Base-by-base conservation (phyloP, 495 filamentous ascomycete species). In the Neurospora cerealis region DNA sequence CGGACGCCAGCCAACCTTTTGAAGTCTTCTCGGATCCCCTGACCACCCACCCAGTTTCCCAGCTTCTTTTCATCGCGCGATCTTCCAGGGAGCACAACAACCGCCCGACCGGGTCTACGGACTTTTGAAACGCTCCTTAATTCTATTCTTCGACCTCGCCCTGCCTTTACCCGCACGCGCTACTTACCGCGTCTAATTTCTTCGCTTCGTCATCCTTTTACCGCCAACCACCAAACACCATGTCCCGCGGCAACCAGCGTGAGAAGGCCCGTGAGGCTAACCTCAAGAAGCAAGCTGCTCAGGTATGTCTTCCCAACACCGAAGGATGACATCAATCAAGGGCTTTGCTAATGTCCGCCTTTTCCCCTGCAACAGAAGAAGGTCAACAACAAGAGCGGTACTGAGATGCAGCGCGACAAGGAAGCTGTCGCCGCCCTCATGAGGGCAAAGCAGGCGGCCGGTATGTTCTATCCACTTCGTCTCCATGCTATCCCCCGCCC, bases 211-310 rank as follows among this genome's bases (percentile, higher is more conserved):
- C 40, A 13, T 34, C 32, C 70, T 36, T 4, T 69, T 38, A 24
- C 38, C 28, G 62, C 72, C 32, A 73, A 72, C 54, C 48, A 72
- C 71, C 32, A 46, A 15, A 71, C 74, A 88, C 80, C 41, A 97
- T 97, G 94, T 89, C 94, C 73, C 92, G 94, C 80, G 94, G 94
- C 76, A 98, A 98, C 80, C 94, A 98, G 87, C 89, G 94, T 79
- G 94, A 97, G 72, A 92, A 92, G 82, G 93, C 91, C 78, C 92
- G 94, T 73, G 91, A 92, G 83, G 94, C 93, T 83, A 91, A 87
- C 78, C 87, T 89, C 80, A 93, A 95, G 86, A 89, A 89, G 79
- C 79, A 84, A 70, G 83, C 87, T 38, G 75, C 79, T 32, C 73
- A 83, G 82, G 91, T 92, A 83, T 78, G 87, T 48, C 78, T 70